Percentiles rank a stretch among this genome's conserved stretches.
These are phyloP conservation scores for Coffea humblotiana DNA, from an alignment of 305 asterid species.

Conservation along the genomic window DNA sequence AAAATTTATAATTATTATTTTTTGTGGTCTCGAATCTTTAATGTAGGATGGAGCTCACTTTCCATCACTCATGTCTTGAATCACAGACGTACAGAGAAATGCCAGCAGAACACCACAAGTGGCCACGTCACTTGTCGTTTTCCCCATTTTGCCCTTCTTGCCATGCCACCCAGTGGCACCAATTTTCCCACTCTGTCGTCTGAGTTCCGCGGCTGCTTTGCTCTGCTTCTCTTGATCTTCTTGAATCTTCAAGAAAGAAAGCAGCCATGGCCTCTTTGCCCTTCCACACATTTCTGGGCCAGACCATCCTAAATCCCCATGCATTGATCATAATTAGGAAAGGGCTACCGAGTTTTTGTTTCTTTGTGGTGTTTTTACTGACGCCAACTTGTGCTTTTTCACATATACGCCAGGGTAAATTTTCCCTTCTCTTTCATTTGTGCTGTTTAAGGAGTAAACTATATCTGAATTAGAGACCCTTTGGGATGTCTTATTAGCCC, in stretches of 20 bases:
- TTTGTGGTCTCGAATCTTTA: neutral
- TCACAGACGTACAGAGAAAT: neutral
- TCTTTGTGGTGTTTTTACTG: neutral
- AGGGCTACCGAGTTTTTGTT: neutral
- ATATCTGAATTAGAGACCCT: neutral
- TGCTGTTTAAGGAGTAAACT: neutral
- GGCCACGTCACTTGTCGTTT: neutral
- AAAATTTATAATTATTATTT: too few species aligned
- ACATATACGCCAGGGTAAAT: neutral
- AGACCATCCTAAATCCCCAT: neutral
- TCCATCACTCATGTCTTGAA: neutral
- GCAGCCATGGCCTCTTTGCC: neutral
- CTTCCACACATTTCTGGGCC: neutral
- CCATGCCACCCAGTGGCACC: neutral
- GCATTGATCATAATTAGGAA: neutral
- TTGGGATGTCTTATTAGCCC: neutral
- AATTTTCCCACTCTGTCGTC: neutral
- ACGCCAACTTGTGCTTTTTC: neutral
- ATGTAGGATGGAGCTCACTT: neutral
- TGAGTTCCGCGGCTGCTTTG: constrained; percentile 4
- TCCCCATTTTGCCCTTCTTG: neutral
- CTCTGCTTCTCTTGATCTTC: neutral
- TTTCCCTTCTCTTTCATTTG: neutral
- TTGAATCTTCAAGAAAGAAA: neutral
- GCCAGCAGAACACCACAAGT: neutral